phyloP scores from a whole-genome alignment of 768 basidiomycete species.

The Russula brevipes region DNA sequence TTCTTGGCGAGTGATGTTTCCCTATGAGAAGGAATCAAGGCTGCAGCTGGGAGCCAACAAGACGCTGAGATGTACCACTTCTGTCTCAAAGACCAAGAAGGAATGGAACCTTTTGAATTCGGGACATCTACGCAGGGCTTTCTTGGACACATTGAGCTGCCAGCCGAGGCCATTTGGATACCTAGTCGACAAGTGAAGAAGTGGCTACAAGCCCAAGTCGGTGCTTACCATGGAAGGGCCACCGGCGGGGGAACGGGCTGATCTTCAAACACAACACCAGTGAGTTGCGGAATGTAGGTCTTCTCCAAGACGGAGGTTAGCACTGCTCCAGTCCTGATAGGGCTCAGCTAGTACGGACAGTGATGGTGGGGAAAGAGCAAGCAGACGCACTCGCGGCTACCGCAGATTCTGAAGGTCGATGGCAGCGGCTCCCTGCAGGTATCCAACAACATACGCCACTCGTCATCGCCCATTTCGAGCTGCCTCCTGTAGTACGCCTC shows the following conservation, averaged over 20 bases:
- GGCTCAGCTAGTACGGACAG: background rate
- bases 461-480: conserved; percentile 60
- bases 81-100: conserved; percentile 96
- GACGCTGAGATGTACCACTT: conserved; percentile 59
- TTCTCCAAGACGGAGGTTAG: conserved; percentile 76
- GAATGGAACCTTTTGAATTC: conserved; percentile 95
- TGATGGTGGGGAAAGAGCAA: background rate
- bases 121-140: conserved; percentile 75
- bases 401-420: conserved; percentile 90
- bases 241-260: conserved; percentile 71
- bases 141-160: conserved; percentile 92
- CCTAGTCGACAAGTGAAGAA: conserved; percentile 41
- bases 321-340: conserved; percentile 55
- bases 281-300: conserved; percentile 72
- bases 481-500: conserved; percentile 70
- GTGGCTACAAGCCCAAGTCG: background rate
- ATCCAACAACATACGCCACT: conserved; percentile 73
- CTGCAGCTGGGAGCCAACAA: background rate
- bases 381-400: conserved; percentile 68
- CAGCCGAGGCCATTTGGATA: conserved; percentile 94
- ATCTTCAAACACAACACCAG: conserved; percentile 69
- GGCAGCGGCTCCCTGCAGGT: conserved; percentile 69
- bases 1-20: conserved; percentile 94
- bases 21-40: conserved; percentile 42
- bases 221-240: conserved; percentile 74